A percentile compares a stretch with the other conserved stretches of the same genome.
Evolutionary conservation across 805 yeast genomes (phyloP).

Genomic region (Torulaspora maleeae): DNA sequence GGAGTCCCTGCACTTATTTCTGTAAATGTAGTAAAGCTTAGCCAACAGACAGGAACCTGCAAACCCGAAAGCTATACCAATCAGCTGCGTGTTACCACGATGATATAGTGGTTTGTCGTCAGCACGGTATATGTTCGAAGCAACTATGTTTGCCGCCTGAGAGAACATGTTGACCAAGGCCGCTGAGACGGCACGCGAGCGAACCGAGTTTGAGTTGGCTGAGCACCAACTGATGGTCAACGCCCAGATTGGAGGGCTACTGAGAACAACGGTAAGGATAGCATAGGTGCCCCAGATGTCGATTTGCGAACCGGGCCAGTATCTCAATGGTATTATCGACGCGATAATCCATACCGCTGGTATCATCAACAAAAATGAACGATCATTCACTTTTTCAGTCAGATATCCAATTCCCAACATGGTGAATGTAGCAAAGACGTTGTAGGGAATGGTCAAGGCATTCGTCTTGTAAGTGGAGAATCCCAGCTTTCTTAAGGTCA

Average conservation of each 20-base stretch:
- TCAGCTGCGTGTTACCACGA: slow-evolving; percentile 48
- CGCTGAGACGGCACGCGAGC: slow-evolving; percentile 61
- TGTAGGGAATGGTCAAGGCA: slow-evolving; percentile 49
- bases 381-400: slow-evolving; percentile 36
- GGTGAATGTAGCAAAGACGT: slow-evolving; percentile 37
- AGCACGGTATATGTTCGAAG: slow-evolving; percentile 52
- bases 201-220: slow-evolving; percentile 55
- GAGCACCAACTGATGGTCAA: slow-evolving; percentile 58
- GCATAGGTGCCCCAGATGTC: slow-evolving; percentile 43
- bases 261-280: slow-evolving; percentile 35
- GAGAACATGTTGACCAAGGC: slow-evolving; percentile 62
- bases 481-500: slow-evolving; percentile 47
- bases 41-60: slow-evolving; percentile 29
- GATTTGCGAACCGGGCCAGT: slow-evolving; percentile 40
- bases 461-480: slow-evolving; percentile 51
- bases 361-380: slow-evolving; percentile 23
- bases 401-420: slow-evolving; percentile 37
- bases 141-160: slow-evolving; percentile 52
- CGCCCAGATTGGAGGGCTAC: slow-evolving; percentile 51
- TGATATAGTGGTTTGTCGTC: slow-evolving; percentile 58
- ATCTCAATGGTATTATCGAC: slow-evolving; percentile 34
- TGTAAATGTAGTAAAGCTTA: slow-evolving; percentile 33
- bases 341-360: slow-evolving; percentile 16
- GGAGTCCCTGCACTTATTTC: slow-evolving; percentile 43
- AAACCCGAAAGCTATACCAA: slow-evolving; percentile 37